Base-by-base conservation (phyloP, 352 stramenopile species). In the Phytophthora citrophthora region DNA sequence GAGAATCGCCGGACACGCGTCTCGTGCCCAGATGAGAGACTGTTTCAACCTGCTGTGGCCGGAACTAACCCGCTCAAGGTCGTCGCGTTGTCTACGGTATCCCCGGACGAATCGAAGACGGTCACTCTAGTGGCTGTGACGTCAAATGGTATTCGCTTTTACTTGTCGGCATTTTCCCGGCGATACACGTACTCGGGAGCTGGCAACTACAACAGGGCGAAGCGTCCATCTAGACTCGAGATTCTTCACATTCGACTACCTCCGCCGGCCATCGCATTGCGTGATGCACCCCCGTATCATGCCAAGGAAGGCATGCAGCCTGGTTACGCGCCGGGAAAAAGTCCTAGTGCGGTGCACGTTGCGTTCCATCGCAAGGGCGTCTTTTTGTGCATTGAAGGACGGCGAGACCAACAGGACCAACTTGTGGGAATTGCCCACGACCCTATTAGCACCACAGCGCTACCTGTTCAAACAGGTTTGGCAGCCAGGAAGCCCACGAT, bases 111-210 rank as follows among this genome's bases (percentile, higher is more conserved):
- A 59, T 94, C 86, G 13, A 78, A 86, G 47, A 82, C 89, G 11
- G 80, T 98, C n/a, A 97, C 88, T 31, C 77, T 98, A n/a, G 83
- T 99, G 8, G 94, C 92, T 11, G 74, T 98, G 11, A 96, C 91
- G 6, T 93, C 90, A 6, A 97, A 95, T 44, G 94, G 94, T n/a
- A 89, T 98, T 36, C 87, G 96, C 40, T 97, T 98, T 46, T 99
- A 98, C 70, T 68, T 99, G 16, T 96, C 93, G 0, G 90, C 80
- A 0, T 89, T 98, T 48, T 91, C 88, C n/a, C 73, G 84, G 5
- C 72, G 81, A 11, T 72, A 83, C 16, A 76, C 83, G 48, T 76
- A 73, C 24, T 58, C 68, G 3, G 64, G 51, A 29, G 73, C 72
- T 23, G 68, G 77, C 8, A 75, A 58, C 11, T 76, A 68, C 26